Evolutionary conservation across 495 filamentous ascomycete species (phyloP).

Genomic region (Xylona heveae): DNA sequence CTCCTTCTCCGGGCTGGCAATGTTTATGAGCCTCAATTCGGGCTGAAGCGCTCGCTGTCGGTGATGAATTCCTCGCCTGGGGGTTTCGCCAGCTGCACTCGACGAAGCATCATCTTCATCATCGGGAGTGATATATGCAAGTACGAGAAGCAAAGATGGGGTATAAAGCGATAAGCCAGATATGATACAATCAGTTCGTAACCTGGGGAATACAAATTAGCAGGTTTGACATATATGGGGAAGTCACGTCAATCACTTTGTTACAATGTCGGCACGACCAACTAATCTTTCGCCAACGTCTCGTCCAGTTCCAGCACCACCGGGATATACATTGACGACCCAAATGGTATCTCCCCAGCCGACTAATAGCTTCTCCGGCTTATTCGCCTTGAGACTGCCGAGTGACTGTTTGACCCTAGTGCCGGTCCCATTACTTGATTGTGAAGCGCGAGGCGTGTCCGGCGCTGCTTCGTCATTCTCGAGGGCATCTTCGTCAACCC

Average conservation of each 20-base stretch:
- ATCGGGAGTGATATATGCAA: slow-evolving; percentile 63
- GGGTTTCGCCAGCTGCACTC: slow-evolving; percentile 25
- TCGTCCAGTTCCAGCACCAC: slow-evolving; percentile 43
- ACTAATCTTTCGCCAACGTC: slow-evolving; percentile 47
- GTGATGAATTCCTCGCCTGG: slow-evolving; percentile 35
- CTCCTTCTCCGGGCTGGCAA: slow-evolving; percentile 49
- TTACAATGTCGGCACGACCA: slow-evolving; percentile 71
- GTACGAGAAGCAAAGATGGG: slow-evolving; percentile 67
- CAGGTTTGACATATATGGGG: not conserved
- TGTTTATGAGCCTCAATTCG: slow-evolving; percentile 75
- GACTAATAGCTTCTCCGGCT: slow-evolving; percentile 61
- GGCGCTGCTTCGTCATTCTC: slow-evolving; percentile 34
- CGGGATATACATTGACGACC: slow-evolving; percentile 79
- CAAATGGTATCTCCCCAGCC: slow-evolving; percentile 94
- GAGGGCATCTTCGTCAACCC: slow-evolving; percentile 66
- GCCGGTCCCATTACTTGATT: slow-evolving; percentile 8
- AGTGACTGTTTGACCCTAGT: too few relatives aligned
- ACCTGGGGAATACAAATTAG: not conserved
- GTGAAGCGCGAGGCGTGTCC: slow-evolving; percentile 20
- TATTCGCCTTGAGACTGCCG: slow-evolving; percentile 16
- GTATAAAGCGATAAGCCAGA: slow-evolving; percentile 95
- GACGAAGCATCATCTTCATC: slow-evolving; percentile 32
- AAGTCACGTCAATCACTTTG: slow-evolving; percentile 22
- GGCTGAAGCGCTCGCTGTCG: slow-evolving; percentile 60
- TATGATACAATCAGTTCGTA: slow-evolving; percentile 61